Base-by-base conservation (phyloP, 2,329 filamentous ascomycete species). In the Calycina herbarum region DNA sequence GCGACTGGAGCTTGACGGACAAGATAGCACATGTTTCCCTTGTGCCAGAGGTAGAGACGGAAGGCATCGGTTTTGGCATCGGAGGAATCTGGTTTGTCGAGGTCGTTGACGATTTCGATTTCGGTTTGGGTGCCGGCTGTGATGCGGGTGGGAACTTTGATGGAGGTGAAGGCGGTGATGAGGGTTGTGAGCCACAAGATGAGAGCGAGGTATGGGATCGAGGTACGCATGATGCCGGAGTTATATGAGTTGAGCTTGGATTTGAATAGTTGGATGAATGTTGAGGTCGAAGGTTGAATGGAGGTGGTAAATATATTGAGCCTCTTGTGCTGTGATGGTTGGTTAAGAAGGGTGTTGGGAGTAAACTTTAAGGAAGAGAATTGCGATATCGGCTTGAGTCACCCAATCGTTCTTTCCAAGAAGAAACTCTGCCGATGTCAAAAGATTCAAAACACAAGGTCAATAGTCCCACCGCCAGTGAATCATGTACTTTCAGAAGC, bases 11-110 rank as follows among this genome's bases (percentile, higher is more conserved):
- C 17, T 51, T 51, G 45, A 5, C 45, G 45, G 45, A 51, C 3
- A 1, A 51, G 45, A 7, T 51, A 51, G 20, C 45, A 51, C 45
- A 51, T 51, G 45, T 24, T 24, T 8, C n/a, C n/a, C 6, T 24
- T 51, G 45, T 51, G 45, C 45, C 45, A 51, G 45, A 51, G 45
- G 45, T 51, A 51, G 45, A 51, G 17, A 15, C 45, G 45, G 45
- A 24, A 51, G n/a, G 45, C 6, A 15, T 51, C 45, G 1, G 45
- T 51, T 20, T 20, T 51, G 7, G 20, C 20, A 15, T 51, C 45
- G n/a, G 45, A 24, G 3, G 45, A 51, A n/a, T 7, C 10, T 7
- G 45, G 45, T 10, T 3, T 6, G 45, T 8, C 20, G 45, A 51
- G 45, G 45, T 51, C 45, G n/a, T 51, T 51, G 45, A 15, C 17